Evolutionary conservation across 2,329 filamentous ascomycete species (phyloP).

Genomic region (Microsporum canis): DNA sequence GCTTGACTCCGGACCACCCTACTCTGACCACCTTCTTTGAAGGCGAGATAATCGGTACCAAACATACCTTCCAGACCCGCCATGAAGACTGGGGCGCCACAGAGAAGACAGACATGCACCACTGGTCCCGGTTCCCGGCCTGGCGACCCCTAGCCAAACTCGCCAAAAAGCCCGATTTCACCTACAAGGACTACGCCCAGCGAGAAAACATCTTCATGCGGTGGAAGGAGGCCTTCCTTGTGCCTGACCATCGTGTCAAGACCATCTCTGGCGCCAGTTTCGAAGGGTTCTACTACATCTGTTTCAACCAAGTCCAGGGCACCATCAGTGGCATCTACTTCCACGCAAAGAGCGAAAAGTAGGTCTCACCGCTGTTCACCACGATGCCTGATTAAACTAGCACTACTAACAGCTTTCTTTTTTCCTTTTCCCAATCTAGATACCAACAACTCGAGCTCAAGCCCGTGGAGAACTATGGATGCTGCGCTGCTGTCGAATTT

Average conservation of each 20-base stretch:
- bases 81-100: conserved; percentile 86
- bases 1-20: conserved; percentile 86
- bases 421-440: conserved; percentile 34
- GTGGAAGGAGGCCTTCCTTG: conserved; percentile 97
- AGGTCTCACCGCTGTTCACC: conserved; percentile 30
- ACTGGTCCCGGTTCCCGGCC: conserved; percentile 83
- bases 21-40: conserved; percentile 98
- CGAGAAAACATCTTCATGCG: conserved; percentile 93
- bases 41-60: conserved; percentile 90
- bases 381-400: neutral
- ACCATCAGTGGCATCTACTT: conserved; percentile 92
- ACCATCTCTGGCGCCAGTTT: conserved; percentile 93
- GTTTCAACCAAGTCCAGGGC: conserved; percentile 85
- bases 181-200: conserved; percentile 59
- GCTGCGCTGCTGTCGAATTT: conserved; percentile 80
- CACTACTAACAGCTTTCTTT: neutral
- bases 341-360: conserved; percentile 97
- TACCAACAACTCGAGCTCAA: conserved; percentile 89
- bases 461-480: conserved; percentile 74
- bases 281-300: conserved; percentile 98
- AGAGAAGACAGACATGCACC: conserved; percentile 80
- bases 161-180: conserved; percentile 47
- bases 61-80: conserved; percentile 85
- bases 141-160: conserved; percentile 66
- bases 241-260: conserved; percentile 83